Percentiles rank a stretch among this genome's conserved stretches.
Evolutionary conservation across 2,329 filamentous ascomycete species (phyloP).

Genomic region (Colletotrichum orchidophilum): DNA sequence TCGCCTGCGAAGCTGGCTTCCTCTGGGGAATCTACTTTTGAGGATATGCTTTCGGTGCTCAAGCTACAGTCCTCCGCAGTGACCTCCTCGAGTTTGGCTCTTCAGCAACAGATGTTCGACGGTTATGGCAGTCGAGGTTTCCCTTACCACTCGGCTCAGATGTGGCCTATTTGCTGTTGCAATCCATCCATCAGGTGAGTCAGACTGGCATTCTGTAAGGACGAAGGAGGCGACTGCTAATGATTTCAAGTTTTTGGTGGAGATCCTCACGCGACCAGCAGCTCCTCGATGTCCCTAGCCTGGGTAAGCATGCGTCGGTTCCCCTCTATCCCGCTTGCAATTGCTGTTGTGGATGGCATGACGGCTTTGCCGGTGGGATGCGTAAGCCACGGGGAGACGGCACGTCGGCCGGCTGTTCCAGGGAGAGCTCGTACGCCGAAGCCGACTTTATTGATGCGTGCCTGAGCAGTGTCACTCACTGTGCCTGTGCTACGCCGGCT

Average conservation of each 20-base stretch:
- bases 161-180: neutral
- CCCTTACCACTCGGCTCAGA: neutral
- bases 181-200: neutral
- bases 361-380: neutral
- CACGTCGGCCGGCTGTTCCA: neutral
- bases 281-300: neutral
- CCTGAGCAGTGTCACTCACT: neutral
- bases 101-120: conserved; percentile 8
- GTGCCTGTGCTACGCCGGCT: neutral
- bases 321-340: neutral
- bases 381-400: neutral
- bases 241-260: neutral
- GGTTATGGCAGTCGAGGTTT: neutral
- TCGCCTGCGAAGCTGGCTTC: neutral
- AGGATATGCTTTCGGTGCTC: neutral
- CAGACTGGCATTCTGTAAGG: neutral
- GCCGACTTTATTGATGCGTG: neutral
- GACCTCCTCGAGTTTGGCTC: neutral
- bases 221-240: neutral
- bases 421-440: neutral
- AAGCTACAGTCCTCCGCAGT: neutral
- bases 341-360: neutral
- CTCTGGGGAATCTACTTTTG: neutral
- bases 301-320: neutral
- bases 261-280: neutral